Base-by-base conservation (phyloP, 495 filamentous ascomycete species). In the Aspergillus avenaceus region DNA sequence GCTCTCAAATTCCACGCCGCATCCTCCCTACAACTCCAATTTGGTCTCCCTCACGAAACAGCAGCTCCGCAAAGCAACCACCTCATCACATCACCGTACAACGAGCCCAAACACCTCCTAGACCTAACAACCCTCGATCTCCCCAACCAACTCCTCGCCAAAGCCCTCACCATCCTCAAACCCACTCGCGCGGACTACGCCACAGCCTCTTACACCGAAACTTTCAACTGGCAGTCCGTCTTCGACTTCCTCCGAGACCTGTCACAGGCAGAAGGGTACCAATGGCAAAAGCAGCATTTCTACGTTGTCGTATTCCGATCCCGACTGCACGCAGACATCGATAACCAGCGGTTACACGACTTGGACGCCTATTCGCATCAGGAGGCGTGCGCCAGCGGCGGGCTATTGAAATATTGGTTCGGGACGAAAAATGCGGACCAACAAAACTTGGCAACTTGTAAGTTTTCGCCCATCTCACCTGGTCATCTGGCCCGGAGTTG, bases 381-480 rank as follows among this genome's bases (percentile, higher is more conserved):
- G 23, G 89, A 95, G 65, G 91, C 91, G 9, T 83, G 79, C 4
- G 73, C 73, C 27, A 85, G 83, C 54, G 90, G 89, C 1, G 90
- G 91, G n/a, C 75, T 96, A 60, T 69, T 95, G 58, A 93, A 95
- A 80, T 91, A 91, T 69, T 93, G 88, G 88, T 91, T 87, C 62
- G 86, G 86, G 12, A 66, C 64, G 24, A 86, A 86, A 26, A 79
- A 90, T 68, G 71, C 62, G 27, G 63, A 84, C 26, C 74, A 78
- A 21, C 72, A 75, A 59, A 91, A 91, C 65, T 65, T 91, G 52
- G 86, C 87, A 41, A 91, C 87, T 37, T 91, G 85, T 78, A 58
- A 58, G 72, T 64, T 29, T 44, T 32, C 14, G 13, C 25, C 4
- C 21, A 11, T n/a, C 3, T 28, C 41, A 24, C 25, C 19, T 46